Evolutionary conservation across 140 eudicot species (phyloP).

Genomic region (Cichorium intybus): DNA sequence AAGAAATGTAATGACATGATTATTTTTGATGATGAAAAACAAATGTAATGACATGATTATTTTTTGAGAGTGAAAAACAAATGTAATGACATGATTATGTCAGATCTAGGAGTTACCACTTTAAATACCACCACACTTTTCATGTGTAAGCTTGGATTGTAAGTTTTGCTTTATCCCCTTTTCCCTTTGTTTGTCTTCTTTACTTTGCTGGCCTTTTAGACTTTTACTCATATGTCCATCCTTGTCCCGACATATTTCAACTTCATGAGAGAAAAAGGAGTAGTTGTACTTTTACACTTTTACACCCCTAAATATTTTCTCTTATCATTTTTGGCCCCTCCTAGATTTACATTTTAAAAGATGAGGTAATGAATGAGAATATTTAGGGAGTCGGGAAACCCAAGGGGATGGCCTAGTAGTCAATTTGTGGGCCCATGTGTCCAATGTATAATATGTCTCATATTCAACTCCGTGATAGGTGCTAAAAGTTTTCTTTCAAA

Average conservation of each 20-base stretch:
- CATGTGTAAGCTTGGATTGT: constrained; percentile 31
- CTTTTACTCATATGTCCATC: constrained; percentile 27
- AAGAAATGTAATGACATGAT: constrained; percentile 19
- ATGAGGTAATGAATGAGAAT: constrained; percentile 20
- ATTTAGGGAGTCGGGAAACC: constrained; percentile 29
- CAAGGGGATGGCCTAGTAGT: constrained; percentile 6
- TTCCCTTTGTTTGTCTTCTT: constrained; percentile 16
- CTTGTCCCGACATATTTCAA: constrained; percentile 32
- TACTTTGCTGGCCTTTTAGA: constrained; percentile 9
- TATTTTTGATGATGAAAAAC: constrained; percentile 11
- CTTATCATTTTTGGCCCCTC: constrained; percentile 14
- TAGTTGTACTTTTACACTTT: constrained; percentile 15
- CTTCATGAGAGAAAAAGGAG: constrained; percentile 7
- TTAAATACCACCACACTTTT: constrained; percentile 11
- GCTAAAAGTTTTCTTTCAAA: constrained; percentile 15
- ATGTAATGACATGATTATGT: constrained; percentile 16
- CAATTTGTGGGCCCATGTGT: constrained; percentile 17
- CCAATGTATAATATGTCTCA: constrained; percentile 18
- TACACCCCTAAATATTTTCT: background rate
- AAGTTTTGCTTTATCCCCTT: constrained; percentile 24
- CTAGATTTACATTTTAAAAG: constrained; percentile 2
- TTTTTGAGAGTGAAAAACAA: constrained; percentile 16
- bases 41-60: constrained; percentile 11
- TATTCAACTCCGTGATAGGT: constrained; percentile 7
- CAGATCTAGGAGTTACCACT: constrained; percentile 23